Conservation (phyloP, 768 basidiomycete species). For the Leucogyrophana mollusca region DNA sequence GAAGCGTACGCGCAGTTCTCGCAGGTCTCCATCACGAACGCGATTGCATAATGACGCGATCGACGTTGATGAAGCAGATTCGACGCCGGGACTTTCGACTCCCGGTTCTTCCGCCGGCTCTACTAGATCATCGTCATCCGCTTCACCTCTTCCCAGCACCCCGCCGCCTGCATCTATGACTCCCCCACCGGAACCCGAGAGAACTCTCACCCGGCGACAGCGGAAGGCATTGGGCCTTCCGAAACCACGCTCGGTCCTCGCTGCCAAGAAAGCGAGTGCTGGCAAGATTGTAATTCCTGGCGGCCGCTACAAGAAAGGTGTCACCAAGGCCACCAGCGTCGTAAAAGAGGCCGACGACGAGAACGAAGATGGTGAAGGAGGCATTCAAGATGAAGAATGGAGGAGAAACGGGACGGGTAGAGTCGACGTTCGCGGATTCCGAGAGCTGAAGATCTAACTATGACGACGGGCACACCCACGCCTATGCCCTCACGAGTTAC, state of each 20-base stretch:
- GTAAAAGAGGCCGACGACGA: slow-evolving; percentile 21
- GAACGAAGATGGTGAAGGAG: slow-evolving; percentile 32
- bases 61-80: slow-evolving; percentile 30
- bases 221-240: slow-evolving; percentile 69
- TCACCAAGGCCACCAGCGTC: slow-evolving; percentile 13
- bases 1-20: slow-evolving; percentile 33
- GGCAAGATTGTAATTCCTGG: slow-evolving; percentile 67
- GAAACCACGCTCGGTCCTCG: slow-evolving; percentile 41
- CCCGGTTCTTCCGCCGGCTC: slow-evolving; percentile 27
- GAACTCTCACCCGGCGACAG: slow-evolving; percentile 61
- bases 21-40: slow-evolving; percentile 19
- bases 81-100: slow-evolving; percentile 44
- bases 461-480: too few species aligned
- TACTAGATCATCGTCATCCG: slow-evolving; percentile 28
- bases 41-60: slow-evolving; percentile 14
- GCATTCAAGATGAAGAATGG: slow-evolving; percentile 49
- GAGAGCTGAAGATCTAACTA: slow-evolving; percentile 67
- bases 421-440: slow-evolving; percentile 74
- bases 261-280: slow-evolving; percentile 31
- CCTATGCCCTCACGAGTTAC: too few species aligned
- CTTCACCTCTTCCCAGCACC: slow-evolving; percentile 36
- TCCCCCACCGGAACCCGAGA: slow-evolving; percentile 32
- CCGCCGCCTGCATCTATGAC: slow-evolving; percentile 17
- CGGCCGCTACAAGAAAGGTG: slow-evolving; percentile 43
- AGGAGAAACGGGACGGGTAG: slow-evolving; percentile 66